These are phyloP conservation scores for Backusella liffmaniae DNA, from an alignment of 192 early-diverging fungal species.

Conservation along the genomic window DNA sequence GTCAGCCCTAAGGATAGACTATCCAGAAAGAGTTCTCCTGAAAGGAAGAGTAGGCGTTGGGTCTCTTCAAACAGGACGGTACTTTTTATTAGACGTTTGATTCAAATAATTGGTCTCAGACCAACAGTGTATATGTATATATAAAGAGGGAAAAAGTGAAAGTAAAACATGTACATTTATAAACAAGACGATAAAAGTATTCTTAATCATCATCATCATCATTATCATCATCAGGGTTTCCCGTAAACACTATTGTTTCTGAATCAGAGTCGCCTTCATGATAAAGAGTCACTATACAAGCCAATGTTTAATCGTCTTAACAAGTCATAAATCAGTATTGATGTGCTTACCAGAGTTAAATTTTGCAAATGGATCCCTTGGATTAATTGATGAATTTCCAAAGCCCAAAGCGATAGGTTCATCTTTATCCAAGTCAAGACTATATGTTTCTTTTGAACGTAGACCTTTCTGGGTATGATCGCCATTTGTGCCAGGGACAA, in stretches of 20 bases:
- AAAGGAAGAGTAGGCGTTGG: background rate
- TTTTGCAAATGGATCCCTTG: slow-evolving; percentile 49
- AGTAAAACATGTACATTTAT: slow-evolving; percentile 3
- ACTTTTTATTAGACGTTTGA: background rate
- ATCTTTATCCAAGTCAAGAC: slow-evolving; percentile 61
- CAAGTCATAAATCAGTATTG: background rate
- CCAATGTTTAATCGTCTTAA: background rate
- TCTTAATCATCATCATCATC: background rate
- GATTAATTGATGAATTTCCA: background rate
- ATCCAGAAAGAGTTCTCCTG: background rate
- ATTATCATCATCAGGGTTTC: background rate
- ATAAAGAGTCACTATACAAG: slow-evolving; percentile 48
- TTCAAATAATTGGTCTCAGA: background rate
- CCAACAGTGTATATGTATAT: background rate
- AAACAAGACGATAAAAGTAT: background rate
- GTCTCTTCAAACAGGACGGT: background rate
- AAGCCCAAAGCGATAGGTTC: slow-evolving; percentile 21
- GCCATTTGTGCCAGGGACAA: slow-evolving; percentile 58
- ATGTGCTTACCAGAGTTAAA: slow-evolving; percentile 50
- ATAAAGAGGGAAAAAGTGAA: background rate
- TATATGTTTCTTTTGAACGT: slow-evolving; percentile 52
- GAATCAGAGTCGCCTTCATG: slow-evolving; percentile 54
- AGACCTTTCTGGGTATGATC: slow-evolving; percentile 30
- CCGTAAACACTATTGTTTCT: slow-evolving; percentile 6
- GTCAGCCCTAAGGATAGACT: background rate